Base-by-base conservation (phyloP, 352 stramenopile genomes). In the Phytophthora ohioensis region DNA sequence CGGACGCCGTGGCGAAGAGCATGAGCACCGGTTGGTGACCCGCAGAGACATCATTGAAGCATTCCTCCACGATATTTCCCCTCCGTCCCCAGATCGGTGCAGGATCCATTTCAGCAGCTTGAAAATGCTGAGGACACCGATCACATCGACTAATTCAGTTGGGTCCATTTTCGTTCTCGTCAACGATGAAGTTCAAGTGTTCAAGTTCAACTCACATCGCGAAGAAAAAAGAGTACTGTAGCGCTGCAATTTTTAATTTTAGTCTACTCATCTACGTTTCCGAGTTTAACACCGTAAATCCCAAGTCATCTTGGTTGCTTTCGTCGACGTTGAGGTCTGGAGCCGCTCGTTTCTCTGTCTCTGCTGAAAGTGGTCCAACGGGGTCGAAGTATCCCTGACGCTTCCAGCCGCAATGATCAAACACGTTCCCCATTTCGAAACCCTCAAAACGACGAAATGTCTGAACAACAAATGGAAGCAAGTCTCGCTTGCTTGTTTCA, bases 41-140 rank as follows among this genome's bases (percentile, higher is more conserved):
- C 46, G 27, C 21, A 32, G 56, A 49, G 27, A 12, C 1, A 43
- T 64, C 32, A 42, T 64, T 12, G 52, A 76, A 48, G 42, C 35
- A 5, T 67, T 76, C 5, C 15, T 58, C 3, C 41, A 11, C 13
- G 55, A 68, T 30, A 17, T 49, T 32, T 39, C 9, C 21, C 53
- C 12, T 51, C 43, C 30, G 35, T 5, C 46, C 17, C 30, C n/a
- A 31, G 39, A 21, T 46, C 39, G 39, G 39, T 21, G 39, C 39
- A 15, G 17, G 39, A 21, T 17, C 21, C 21, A 27, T 27, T 27
- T 27, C 21, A 27, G 13, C 39, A 21, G 39, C 12, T 17, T 46
- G 39, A 46, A 21, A 21, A 7, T 12, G 12, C 4, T 4, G 2
- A 21, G 12, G 4, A 46, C 39, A 5, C 9, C 39, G 17, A 46